Base-by-base conservation (phyloP, 805 yeast species). In the Teunomyces funiuensis region DNA sequence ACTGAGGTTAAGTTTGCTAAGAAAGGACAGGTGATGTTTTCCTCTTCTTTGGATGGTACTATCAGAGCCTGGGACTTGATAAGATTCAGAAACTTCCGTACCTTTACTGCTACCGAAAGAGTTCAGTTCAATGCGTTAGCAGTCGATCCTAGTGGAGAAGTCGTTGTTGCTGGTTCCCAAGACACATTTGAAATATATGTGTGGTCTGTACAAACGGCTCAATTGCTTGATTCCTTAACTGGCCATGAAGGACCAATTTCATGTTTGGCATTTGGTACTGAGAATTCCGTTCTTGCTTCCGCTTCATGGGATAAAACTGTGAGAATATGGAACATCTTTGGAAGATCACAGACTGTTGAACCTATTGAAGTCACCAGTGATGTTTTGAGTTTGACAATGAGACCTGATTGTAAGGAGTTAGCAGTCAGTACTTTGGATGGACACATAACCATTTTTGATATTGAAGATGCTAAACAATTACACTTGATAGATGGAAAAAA, bases 221-320 rank as follows among this genome's bases (percentile, higher is more conserved):
- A 90, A 60, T 69, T 93, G 36, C 75, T 93, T 41, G 99, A 93
- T 57, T 77, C 87, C 11, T 71, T 93, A 37, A 71, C 90, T 4
- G 99, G 99, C 8, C 99, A 93, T 64, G 95, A 86, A 53, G 99
- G 97, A 2, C 99, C 99, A 1, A 83, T 93, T 3, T 87, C 96
- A 1, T 81, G 88, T 49, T 70, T 93, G 29, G 79, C 91, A 8
- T 91, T 93, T 61, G 96, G 97, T 36, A 69, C 67, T 9, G 95
- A 89, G 54, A 85, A 80, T 45, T 71, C 82, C 3, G 73, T 82
- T 10, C 73, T 93, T 43, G 97, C 96, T 3, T 82, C 93, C 43
- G 95, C 96, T 1, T 85, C 95, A 16, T 93, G 99, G 99, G 99
- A 93, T 66, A 86, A 85, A 52, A 90, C 98, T 4, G 83, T 90